Evolutionary conservation across 345 rosid genomes (phyloP).

Genomic region (Hypericum androsaemum): DNA sequence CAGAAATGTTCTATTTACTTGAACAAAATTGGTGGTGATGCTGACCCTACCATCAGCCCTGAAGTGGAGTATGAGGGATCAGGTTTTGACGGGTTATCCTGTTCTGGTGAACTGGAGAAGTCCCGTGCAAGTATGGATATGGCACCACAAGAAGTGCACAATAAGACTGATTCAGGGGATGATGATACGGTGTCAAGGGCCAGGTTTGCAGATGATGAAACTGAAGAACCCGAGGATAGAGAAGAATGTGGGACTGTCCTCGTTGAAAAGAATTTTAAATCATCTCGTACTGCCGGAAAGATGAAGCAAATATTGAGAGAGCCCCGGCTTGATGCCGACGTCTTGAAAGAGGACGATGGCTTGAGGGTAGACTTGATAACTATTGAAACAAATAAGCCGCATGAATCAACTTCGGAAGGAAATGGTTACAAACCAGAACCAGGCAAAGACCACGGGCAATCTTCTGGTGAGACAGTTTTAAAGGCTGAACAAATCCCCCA

Average conservation of each 20-base stretch:
- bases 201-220: conserved; percentile 34
- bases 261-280: conserved; percentile 19
- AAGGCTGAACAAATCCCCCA: conserved; percentile 12
- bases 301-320: conserved; percentile 9
- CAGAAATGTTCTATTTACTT: conserved; percentile 53
- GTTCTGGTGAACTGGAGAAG: conserved; percentile 20
- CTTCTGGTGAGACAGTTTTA: conserved; percentile 20
- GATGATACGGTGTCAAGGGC: conserved; percentile 10
- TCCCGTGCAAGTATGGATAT: conserved; percentile 18
- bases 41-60: conserved; percentile 18
- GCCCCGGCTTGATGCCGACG: conserved; percentile 8
- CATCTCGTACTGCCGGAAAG: conserved; percentile 7
- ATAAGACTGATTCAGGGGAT: conserved; percentile 12
- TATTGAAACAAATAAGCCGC: conserved; percentile 15
- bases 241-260: conserved; percentile 16
- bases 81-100: conserved; percentile 10
- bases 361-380: not conserved
- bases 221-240: conserved; percentile 45
- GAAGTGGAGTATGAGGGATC: conserved; percentile 18
- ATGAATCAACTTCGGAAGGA: conserved; percentile 15
- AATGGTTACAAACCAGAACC: conserved; percentile 12
- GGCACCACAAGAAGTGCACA: conserved; percentile 20
- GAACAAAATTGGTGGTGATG: conserved; percentile 25
- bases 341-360: conserved; percentile 11
- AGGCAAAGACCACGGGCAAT: conserved; percentile 19